Base-by-base conservation (phyloP, 2,329 filamentous ascomycete genomes). In the Alternaria consortialis region DNA sequence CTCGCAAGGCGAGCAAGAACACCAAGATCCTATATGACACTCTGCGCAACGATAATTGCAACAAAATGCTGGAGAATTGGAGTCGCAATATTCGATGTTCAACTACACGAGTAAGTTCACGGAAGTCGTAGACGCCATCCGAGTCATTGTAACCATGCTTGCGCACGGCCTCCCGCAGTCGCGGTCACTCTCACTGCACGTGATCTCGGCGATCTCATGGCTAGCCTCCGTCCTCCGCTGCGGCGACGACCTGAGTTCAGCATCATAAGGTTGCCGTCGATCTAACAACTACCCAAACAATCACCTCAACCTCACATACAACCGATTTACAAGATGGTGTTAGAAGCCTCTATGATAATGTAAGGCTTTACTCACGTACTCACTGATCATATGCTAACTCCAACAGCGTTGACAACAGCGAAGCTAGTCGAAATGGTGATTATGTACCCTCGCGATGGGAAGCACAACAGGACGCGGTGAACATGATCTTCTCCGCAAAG, bases 261-360 rank as follows among this genome's bases (percentile, higher is more conserved):
- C 62, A 66, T 62, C 62, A 66, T 62, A 60, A 50, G 36, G 53
- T 60, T 46, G n/a, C 53, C 63, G 56, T 51, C 66, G 62, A 64
- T 65, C 58, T 42, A 56, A 44, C 65, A 58, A 48, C 56, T 56
- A 46, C 47, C 40, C 46, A 57, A 57, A 50, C 51, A 53, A 47
- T 20, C 53, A 60, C 34, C 43, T 53, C 34, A 52, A 39, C 53
- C 39, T 47, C 40, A 42, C 32, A 31, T 31, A 57, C 55, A 63
- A 55, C 53, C 50, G 53, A 42, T 58, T 63, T 82, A 80, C 88
- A 94, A 86, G 77, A 99, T 99, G 95, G 92, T 90, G 83, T 90
- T 99, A 82, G 95, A 99, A 89, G 96, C 95, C 84, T 96, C 97
- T 66, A 98, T 99, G 94, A 92, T 99, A 81, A 90, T 98, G 86